Evolutionary conservation across 1,139 yeast species (phyloP), one percentile per base, ranked within the genome.

Genomic region (Yarrowia galli): DNA sequence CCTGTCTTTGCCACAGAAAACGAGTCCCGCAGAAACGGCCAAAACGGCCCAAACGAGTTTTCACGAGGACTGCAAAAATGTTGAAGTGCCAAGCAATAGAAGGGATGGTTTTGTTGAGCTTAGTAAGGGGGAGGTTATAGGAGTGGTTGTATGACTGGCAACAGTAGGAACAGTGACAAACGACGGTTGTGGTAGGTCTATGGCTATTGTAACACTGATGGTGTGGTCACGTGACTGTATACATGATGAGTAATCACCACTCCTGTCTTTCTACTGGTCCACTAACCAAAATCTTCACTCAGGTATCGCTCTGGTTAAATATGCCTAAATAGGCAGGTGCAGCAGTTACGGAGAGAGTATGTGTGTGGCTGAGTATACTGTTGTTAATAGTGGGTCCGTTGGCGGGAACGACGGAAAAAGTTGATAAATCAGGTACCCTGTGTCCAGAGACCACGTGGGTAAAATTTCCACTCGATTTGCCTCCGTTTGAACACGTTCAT

Each of bases 291-390:
- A 28, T 28, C 32, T 28, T 28, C 22, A n/a, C 23, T 3, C 10
- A 20, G 20, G n/a, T 12, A n/a, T 7, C 22, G 18, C 18, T 15
- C 9, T 8, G 46, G 22, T 15, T 25, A 25, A 46, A 3, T 16
- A 16, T 46, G 5, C 51, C 53, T 12, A 48, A 48, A 48, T 0
- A 48, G 53, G 53, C 10, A 48, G 53, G 36, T 48, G 51, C 51
- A 46, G 51, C 49, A 45, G 49, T 7, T 20, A 2, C 20, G 7
- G n/a, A 13, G n/a, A 16, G 15, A 38, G 20, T 18, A 8, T 8
- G 36, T n/a, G 13, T 3, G 13, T 9, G 9, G 2, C 36, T 6
- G 13, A 32, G 36, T 40, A 12, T n/a, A n/a, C n/a, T n/a, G n/a
- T n/a, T 9, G 45, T 20, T 18, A 40, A 40, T 40, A 18, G 45